Base-by-base conservation (phyloP, 108 stramenopile genomes). In the Conticribra weissflogii region DNA sequence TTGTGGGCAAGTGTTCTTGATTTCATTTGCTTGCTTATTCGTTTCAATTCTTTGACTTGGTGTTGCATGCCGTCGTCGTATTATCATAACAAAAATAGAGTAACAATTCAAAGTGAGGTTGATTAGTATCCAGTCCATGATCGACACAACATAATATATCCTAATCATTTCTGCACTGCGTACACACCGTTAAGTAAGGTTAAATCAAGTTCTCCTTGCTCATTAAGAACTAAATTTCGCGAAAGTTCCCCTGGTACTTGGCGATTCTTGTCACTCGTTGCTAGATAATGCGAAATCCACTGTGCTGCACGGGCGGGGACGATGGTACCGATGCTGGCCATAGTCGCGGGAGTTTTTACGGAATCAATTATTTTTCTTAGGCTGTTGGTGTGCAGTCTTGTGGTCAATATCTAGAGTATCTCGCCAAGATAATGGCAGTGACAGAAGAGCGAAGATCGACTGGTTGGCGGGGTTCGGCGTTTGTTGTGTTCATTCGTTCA, bases 41-140 rank as follows among this genome's bases (percentile, higher is more conserved):
- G 23, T 63, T 72, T 72, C 41, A 63, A 56, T 63, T 72, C 60
- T 45, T 63, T 55, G 53, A 72, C 71, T 72, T 53, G 3, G 48
- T 16, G 2, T 17, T 23, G 18, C 45, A 0, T 7, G 25, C 17
- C 5, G 46, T 23, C 0, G 29, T 25, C n/a, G n/a, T n/a, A n/a
- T n/a, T n/a, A n/a, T n/a, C n/a, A n/a, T n/a, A n/a, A n/a, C 56
- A 68, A 49, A 46, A 53, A 32, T 52, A 21, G 18, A 47, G 1
- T 52, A 56, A 48, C 0, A 33, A n/a, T n/a, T n/a, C n/a, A n/a
- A n/a, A n/a, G n/a, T n/a, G n/a, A n/a, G n/a, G n/a, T n/a, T n/a
- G n/a, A n/a, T n/a, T n/a, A n/a, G n/a, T n/a, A n/a, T n/a, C n/a
- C n/a, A n/a, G n/a, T n/a, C n/a, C n/a, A n/a, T n/a, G n/a, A n/a